Conservation (phyloP, 2,329 filamentous ascomycete genomes). For the Apiospora aurea region DNA sequence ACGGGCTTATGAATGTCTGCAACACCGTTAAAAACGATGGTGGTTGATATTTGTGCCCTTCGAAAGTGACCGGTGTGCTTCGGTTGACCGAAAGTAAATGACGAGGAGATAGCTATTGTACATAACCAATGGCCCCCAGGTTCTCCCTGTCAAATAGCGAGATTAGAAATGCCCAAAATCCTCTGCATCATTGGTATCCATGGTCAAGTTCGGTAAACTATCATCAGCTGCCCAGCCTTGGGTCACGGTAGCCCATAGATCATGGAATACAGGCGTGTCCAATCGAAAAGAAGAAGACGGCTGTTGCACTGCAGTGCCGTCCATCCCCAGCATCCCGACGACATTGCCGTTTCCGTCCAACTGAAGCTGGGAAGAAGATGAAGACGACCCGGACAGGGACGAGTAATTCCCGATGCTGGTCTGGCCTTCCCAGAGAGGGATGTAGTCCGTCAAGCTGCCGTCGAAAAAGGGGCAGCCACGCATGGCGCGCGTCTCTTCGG, state of each 20-base stretch:
- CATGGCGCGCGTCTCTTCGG: conserved; percentile 28
- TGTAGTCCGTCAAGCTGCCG: conserved; percentile 54
- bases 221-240: conserved; percentile 48
- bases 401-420: neutral
- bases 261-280: conserved; percentile 42
- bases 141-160: neutral
- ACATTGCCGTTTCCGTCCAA: neutral
- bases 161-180: neutral
- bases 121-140: neutral
- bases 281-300: neutral
- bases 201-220: neutral
- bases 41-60: conserved; percentile 44
- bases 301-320: neutral
- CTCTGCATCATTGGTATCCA: neutral
- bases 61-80: no score
- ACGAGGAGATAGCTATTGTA: neutral
- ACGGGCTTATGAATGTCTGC: conserved; percentile 56
- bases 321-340: conserved; percentile 24
- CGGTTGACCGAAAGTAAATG: neutral
- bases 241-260: conserved; percentile 58
- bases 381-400: neutral
- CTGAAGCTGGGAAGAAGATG: neutral
- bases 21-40: conserved; percentile 57
- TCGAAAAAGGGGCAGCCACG: conserved; percentile 59
- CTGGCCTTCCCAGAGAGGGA: conserved; percentile 53